phyloP scores from a whole-genome alignment of 2,329 filamentous ascomycete genomes.

The Ambrosiella cleistominuta region DNA sequence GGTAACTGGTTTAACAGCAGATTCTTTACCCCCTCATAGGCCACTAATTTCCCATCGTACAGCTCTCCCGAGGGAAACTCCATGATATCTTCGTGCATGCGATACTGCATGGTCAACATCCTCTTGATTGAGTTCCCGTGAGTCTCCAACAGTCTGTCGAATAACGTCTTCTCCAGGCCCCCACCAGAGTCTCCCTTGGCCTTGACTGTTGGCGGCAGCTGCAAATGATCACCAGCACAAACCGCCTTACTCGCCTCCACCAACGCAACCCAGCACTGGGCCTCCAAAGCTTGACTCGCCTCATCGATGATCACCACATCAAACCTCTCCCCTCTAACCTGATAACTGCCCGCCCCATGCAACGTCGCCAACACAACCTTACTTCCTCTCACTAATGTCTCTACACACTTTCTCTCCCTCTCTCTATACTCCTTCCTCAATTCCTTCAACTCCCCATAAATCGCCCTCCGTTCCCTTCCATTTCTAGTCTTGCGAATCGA shows the following conservation, averaged over 20 bases:
- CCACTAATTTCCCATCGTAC: slow-evolving; percentile 66
- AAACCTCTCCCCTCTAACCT: slow-evolving; percentile 63
- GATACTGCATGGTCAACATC: slow-evolving; percentile 93
- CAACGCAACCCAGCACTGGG: slow-evolving; percentile 90
- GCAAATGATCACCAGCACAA: slow-evolving; percentile 83
- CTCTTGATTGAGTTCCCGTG: slow-evolving; percentile 74
- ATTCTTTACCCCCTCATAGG: slow-evolving; percentile 59
- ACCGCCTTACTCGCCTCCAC: slow-evolving; percentile 68
- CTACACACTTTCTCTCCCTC: slow-evolving; percentile 66
- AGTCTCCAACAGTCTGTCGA: slow-evolving; percentile 68
- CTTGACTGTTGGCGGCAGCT: slow-evolving; percentile 89
- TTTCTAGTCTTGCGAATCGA: slow-evolving; percentile 74
- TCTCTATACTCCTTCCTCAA: slow-evolving; percentile 77
- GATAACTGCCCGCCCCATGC: slow-evolving; percentile 76
- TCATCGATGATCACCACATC: slow-evolving; percentile 94
- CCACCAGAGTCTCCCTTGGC: slow-evolving; percentile 13
- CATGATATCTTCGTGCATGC: slow-evolving; percentile 96
- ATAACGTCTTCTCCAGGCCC: slow-evolving; percentile 70
- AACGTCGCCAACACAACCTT: slow-evolving; percentile 84
- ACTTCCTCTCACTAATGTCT: slow-evolving; percentile 54
- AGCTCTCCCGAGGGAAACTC: slow-evolving; percentile 76
- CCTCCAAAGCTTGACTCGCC: slow-evolving; percentile 86
- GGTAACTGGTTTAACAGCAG: slow-evolving; percentile 44
- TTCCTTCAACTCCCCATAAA: slow-evolving; percentile 73
- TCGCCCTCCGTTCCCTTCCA: slow-evolving; percentile 58